phyloP scores from a whole-genome alignment of 2,329 filamentous ascomycete genomes.

The Xylariaceae sp. region DNA sequence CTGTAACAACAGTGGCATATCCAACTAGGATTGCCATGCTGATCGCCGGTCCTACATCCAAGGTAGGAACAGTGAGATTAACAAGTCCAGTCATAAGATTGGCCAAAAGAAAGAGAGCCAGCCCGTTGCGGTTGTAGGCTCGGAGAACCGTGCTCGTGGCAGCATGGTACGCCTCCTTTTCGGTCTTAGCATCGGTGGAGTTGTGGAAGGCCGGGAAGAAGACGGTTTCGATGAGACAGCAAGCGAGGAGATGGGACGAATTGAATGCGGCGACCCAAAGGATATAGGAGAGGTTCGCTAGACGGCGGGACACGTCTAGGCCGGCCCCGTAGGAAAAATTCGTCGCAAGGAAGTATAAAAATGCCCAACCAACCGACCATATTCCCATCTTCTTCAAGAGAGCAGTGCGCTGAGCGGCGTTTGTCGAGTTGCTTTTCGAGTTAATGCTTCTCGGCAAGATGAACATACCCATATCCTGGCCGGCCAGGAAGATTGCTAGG shows the following conservation, averaged over 20 bases:
- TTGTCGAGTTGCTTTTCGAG: constrained; percentile 38
- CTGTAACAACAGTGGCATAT: constrained; percentile 66
- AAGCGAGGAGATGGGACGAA: constrained; percentile 71
- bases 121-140: constrained; percentile 82
- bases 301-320: constrained; percentile 73
- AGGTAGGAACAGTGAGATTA: constrained; percentile 79
- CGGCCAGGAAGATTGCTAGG: constrained; percentile 87
- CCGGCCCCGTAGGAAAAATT: constrained; percentile 65
- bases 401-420: constrained; percentile 46
- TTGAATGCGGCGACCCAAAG: constrained; percentile 94
- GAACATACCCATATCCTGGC: constrained; percentile 75
- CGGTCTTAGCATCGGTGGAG: constrained; percentile 48
- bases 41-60: constrained; percentile 59
- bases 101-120: constrained; percentile 78
- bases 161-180: constrained; percentile 57
- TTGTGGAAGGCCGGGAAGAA: constrained; percentile 71
- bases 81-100: constrained; percentile 86
- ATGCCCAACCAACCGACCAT: constrained; percentile 64
- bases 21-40: constrained; percentile 70
- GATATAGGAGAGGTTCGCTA: constrained; percentile 91
- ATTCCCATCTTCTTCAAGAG: constrained; percentile 59
- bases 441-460: constrained; percentile 60
- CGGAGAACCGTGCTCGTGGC: constrained; percentile 78
- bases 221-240: constrained; percentile 69
- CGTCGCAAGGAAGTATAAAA: constrained; percentile 64